phyloP scores from a whole-genome alignment of 352 stramenopile genomes.

The Globisporangium nodosum region DNA sequence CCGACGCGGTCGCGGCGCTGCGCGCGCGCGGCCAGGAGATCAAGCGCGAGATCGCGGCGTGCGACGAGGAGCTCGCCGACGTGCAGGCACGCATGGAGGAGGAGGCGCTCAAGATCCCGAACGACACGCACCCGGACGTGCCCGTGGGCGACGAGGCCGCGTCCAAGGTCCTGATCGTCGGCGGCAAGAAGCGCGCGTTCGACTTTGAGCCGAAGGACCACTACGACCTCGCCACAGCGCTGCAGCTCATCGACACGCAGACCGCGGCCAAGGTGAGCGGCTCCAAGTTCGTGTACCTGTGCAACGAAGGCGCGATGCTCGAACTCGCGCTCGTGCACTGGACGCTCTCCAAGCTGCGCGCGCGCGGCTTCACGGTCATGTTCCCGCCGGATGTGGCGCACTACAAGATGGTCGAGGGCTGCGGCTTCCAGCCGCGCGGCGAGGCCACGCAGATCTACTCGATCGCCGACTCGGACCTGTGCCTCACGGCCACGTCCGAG shows the following conservation, averaged over 20 bases:
- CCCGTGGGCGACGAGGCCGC: constrained; percentile 53
- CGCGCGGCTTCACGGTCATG: constrained; percentile 66
- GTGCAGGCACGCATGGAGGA: constrained; percentile 48
- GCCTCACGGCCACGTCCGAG: constrained; percentile 79
- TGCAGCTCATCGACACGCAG: constrained; percentile 75
- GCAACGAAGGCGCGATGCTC: constrained; percentile 85
- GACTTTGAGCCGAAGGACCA: constrained; percentile 63
- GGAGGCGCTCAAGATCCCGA: constrained; percentile 73
- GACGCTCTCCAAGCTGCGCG: constrained; percentile 62
- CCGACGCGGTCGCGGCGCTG: constrained; percentile 31
- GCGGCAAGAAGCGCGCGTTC: constrained; percentile 54
- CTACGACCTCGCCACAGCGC: constrained; percentile 55
- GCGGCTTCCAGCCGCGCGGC: constrained; percentile 81
- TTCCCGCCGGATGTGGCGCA: constrained; percentile 82
- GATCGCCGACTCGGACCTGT: constrained; percentile 79
- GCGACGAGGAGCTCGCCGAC: constrained; percentile 33
- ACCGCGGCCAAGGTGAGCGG: constrained; percentile 59
- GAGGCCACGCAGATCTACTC: constrained; percentile 88
- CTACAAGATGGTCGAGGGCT: constrained; percentile 77
- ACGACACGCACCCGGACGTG: constrained; percentile 69
- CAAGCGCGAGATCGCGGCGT: constrained; percentile 41
- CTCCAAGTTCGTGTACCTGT: constrained; percentile 83
- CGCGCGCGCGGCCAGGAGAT: constrained; percentile 42
- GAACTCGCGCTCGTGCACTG: constrained; percentile 83
- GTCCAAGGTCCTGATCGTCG: constrained; percentile 41